Base-by-base conservation (phyloP, 1,139 yeast species). In the Yamadazyma diospyri region DNA sequence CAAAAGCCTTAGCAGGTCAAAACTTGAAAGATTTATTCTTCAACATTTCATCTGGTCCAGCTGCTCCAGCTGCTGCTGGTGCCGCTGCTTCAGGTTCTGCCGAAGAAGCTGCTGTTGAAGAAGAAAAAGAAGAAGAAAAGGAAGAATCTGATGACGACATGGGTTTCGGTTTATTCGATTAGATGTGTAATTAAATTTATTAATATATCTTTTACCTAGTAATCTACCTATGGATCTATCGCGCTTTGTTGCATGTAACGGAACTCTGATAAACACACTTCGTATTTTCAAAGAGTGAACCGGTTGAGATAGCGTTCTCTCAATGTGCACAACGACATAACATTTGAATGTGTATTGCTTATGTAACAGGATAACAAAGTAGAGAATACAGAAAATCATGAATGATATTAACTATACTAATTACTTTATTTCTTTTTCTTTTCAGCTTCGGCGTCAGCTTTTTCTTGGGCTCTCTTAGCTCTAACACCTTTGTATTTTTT, bases 381-480 rank as follows among this genome's bases (percentile, higher is more conserved):
- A 23, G 32, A 23, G 32, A 25, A 23, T 30, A 30, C 28, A 30
- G 23, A 23, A 29, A 29, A 18, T 15, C 23, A 24, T 24, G 33
- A 30, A 30, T 30, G 28, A 30, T 24, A 30, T 30, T 30, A 30
- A 30, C 27, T 29, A 29, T 31, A 25, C 29, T 34, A 30, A 42
- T 38, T 32, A 33, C 40, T 37, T 78, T 83, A 84, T 81, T 87
- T 87, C 87, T 87, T 87, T 62, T 67, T 65, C 89, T 88, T 88
- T 62, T 87, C 96, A 76, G 95, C 96, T 78, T 89, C 97, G 69
- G 97, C 97, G 75, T 86, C 97, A 71, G 97, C 97, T 78, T 78
- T 78, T 55, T 88, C 97, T 65, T 70, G 81, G 59, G 94, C 94
- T 76, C 96, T 85, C 94, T 89, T 89, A 66, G 82, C 97, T 76